Evolutionary conservation across 2,329 filamentous ascomycete species (phyloP), one percentile per base, ranked within the genome.

Genomic region (Arthrobotrys sinensis): DNA sequence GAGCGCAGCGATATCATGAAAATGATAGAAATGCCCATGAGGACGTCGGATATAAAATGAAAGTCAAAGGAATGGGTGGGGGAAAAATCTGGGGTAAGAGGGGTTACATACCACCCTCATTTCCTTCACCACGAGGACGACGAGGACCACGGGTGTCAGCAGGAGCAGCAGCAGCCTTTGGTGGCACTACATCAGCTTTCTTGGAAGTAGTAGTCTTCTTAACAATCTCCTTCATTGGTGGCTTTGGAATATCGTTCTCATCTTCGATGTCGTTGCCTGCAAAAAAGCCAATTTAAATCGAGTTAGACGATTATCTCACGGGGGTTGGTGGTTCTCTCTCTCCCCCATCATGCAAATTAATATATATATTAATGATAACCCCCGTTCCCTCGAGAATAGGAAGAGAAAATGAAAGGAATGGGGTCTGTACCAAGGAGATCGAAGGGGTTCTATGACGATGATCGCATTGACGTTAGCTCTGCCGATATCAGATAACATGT

Each of bases 151-250:
- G 12, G 36, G 21, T 21, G 36, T 81, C 80, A 48, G 50, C 69
- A n/a, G 60, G 46, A 46, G 64, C 28, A 57, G 32, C 40, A 19
- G 50, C 48, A 45, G 80, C 79, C 43, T 81, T 76, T 68, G 80
- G 77, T 36, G 82, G 80, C 66, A 86, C 83, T 84, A 89, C 91
- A 87, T 95, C 94, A 88, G 93, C 93, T 91, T 97, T 97, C 85
- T 89, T 90, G 85, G 89, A 89, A 85, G 93, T 91, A 83, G 90
- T 87, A 82, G 88, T 86, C 81, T 90, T 89, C 90, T 96, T 97
- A 86, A 97, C 93, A 85, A 96, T 89, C 85, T 93, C 92, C 90
- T 93, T 96, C 83, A 93, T 91, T 83, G 94, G 94, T 85, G 91
- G 91, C 83, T 90, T 88, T 62, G 73, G 73, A 83, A 91, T 90